Conservation (phyloP, 2,329 filamentous ascomycete species). For the Alternaria sp. region DNA sequence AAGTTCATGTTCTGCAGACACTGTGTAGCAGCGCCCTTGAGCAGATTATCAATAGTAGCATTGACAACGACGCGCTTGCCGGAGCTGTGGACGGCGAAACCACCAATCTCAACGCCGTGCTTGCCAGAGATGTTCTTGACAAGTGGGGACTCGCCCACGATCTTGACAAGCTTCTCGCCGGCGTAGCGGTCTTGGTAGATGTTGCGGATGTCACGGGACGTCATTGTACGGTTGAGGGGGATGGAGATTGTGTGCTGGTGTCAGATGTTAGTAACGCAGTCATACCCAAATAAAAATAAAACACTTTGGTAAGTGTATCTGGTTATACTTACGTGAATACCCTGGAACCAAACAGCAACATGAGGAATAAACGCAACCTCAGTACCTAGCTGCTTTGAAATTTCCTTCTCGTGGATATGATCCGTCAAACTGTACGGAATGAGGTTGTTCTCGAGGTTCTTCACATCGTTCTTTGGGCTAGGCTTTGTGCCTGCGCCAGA, state of each 20-base stretch:
- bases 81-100: constrained; percentile 88
- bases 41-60: constrained; percentile 90
- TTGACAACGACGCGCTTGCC: constrained; percentile 95
- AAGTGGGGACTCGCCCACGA: constrained; percentile 84
- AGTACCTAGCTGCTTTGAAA: constrained; percentile 77
- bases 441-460: constrained; percentile 83
- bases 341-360: constrained; percentile 96
- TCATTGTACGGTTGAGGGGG: constrained; percentile 86
- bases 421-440: constrained; percentile 91
- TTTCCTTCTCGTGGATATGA: constrained; percentile 95
- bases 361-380: constrained; percentile 89
- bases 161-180: constrained; percentile 93
- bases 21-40: constrained; percentile 93
- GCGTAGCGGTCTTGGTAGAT: constrained; percentile 97
- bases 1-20: constrained; percentile 97
- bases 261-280: constrained; percentile 1
- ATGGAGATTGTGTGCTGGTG: constrained; percentile 83
- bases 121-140: constrained; percentile 86
- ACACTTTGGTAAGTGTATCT: not conserved
- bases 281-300: not conserved
- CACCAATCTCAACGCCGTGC: constrained; percentile 93
- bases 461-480: constrained; percentile 90
- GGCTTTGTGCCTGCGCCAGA: constrained; percentile 95
- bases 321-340: constrained; percentile 70
- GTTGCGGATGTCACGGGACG: constrained; percentile 88